Evolutionary conservation across 768 basidiomycete genomes (phyloP), one percentile per base, ranked within the genome.

Genomic region (Amanita thiersii): DNA sequence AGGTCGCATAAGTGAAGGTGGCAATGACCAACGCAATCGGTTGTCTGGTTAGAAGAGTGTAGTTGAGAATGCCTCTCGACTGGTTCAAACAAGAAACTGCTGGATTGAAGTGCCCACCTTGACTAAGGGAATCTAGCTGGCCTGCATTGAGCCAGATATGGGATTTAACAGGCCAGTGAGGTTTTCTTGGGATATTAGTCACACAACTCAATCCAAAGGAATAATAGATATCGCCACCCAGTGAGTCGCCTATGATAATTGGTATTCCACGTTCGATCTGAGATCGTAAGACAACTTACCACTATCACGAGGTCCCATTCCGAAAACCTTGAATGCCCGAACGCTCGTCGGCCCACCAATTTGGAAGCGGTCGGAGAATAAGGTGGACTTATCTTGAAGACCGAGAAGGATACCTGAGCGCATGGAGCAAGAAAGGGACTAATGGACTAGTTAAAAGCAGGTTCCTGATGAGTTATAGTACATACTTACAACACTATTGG

Each of bases 331-430:
- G 62, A 94, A 93, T 38, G 77, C 75, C 4, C 96, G 69, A 0
- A 98, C 70, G 40, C 79, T 88, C 5, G 82, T 75, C 0, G 96
- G 92, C 0, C 96, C 96, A 18, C 96, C 96, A 0, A 97, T 72
- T 49, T 94, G 92, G 58, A 91, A 91, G 4, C 91, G 78, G 61
- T 99, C 96, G 1, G 79, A 71, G 52, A 88, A 84, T 17, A 79
- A 70, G 5, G 74, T 69, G 9, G 66, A 59, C 8, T 66, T 61
- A 8, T 51, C 50, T 19, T 24, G 33, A 25, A 94, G 57, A 35
- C 80, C 75, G 55, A 76, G 76, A 8, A 98, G 62, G 18, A 87
- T 44, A 2, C 93, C 93, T 0, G 77, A 65, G 6, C 82, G 70
- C 1, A 79, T 78, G 2, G 84, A 74, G 10, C 94, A 63, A 0